phyloP scores from a whole-genome alignment of 2,329 filamentous ascomycete species.

The Chaetomium globosum region DNA sequence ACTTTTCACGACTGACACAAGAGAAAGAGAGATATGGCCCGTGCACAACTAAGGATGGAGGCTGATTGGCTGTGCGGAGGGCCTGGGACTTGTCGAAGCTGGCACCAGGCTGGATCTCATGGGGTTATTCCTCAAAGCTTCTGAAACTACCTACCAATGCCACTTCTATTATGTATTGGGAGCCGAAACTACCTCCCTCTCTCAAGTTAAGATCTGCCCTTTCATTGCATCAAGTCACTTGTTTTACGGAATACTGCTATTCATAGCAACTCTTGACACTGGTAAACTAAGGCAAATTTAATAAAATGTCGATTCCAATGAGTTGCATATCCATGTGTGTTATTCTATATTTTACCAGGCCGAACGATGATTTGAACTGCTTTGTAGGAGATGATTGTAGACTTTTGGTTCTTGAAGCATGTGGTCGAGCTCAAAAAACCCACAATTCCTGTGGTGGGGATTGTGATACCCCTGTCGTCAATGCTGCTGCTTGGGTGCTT shows the following conservation, averaged over 20 bases:
- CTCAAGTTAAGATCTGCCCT: not conserved
- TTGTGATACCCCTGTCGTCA: conserved; percentile 7
- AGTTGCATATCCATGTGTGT: too few species aligned
- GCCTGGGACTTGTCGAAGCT: not conserved
- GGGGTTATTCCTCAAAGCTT: not conserved
- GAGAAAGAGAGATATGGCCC: conserved; percentile 2
- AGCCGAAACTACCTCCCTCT: too few species aligned
- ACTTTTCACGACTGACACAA: not conserved
- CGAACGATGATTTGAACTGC: not conserved
- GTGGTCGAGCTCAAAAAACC: conserved; percentile 5
- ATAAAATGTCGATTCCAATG: not conserved
- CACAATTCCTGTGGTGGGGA: conserved; percentile 9
- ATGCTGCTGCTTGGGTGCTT: not conserved
- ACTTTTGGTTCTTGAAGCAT: not conserved
- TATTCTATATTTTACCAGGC: not conserved
- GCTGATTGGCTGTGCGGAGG: not conserved
- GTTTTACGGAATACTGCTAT: too few species aligned
- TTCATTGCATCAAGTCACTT: not conserved
- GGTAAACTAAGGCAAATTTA: not conserved
- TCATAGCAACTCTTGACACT: too few species aligned
- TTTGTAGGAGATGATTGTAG: not conserved
- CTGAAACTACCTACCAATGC: not conserved
- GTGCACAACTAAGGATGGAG: not conserved
- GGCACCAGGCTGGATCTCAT: not conserved
- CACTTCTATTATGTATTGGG: not conserved